Base-by-base conservation (phyloP, 106 monocot genomes). In the Phalaenopsis aphrodite region DNA sequence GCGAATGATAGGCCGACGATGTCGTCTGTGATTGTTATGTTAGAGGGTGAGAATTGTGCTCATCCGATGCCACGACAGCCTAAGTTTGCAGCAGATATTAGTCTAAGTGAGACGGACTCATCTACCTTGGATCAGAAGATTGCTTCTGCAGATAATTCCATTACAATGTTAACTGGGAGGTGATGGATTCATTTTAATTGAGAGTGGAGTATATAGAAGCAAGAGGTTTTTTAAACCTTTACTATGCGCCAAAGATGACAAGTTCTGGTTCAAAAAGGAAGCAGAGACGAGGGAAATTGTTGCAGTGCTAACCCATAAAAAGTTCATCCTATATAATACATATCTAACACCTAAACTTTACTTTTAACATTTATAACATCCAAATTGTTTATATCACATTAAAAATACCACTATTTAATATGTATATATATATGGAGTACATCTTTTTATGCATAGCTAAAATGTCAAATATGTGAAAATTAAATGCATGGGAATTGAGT, bases 1-100 rank as follows among this genome's bases (percentile, higher is more conserved):
- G 80, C 88, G 3, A 78, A 23, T 11, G 88, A 85, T 64, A 77
- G 88, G 75, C 85, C 88, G 37, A 83, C 56, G 3, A 88, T 88
- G 83, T 78, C 88, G 21, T 77, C 81, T 2, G 81, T 85, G 3
- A 67, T 86, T 9, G 15, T 55, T 24, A 85, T 85, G 88, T 72
- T 88, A 39, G 84, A 84, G 81, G 65, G 78, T 41, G 81, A 84
- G 42, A 84, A 82, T 14, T 47, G 12, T 15, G 58, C 61, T 19
- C 21, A 76, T 79, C 76, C 82, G 5, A 14, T 45, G 76, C 89
- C 89, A 19, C 86, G 61, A 23, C 81, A 75, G 42, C 86, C 86
- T 2, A 81, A 72, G 37, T 89, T 86, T 82, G 81, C 86, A 5
- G 81, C 38, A 24, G 79, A 86, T n/a, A 77, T 80, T 45, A 81